A percentile compares a stretch with the other conserved stretches of the same genome.
These are phyloP conservation scores for Xylariaceae sp. DNA, from an alignment of 2,329 filamentous ascomycete genomes.

Conservation along the genomic window DNA sequence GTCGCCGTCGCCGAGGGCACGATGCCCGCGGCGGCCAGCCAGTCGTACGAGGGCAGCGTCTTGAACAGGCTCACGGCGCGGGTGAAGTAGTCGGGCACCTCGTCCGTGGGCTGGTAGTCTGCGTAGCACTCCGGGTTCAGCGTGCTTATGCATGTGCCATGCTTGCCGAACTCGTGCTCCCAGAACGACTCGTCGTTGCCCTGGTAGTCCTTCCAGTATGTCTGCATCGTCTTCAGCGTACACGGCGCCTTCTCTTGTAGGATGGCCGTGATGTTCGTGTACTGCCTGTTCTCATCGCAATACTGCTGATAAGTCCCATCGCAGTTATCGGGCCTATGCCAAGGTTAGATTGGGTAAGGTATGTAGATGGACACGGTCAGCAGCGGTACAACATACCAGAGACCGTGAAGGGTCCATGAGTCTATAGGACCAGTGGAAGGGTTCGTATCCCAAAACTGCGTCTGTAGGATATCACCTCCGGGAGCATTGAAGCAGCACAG, in stretches of 20 bases:
- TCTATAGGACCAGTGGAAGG: conserved; percentile 69
- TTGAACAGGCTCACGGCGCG: conserved; percentile 70
- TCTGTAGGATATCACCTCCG: conserved; percentile 72
- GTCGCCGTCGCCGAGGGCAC: conserved; percentile 59
- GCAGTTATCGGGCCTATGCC: conserved; percentile 62
- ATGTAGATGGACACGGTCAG: background rate
- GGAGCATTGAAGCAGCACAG: conserved; percentile 79
- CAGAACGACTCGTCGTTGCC: conserved; percentile 70
- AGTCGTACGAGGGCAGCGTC: conserved; percentile 66
- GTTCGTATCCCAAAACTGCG: conserved; percentile 78
- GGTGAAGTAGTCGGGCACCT: conserved; percentile 73
- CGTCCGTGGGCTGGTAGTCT: conserved; percentile 63
- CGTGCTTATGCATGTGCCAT: conserved; percentile 74
- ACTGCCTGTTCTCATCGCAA: conserved; percentile 66
- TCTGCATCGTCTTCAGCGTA: conserved; percentile 69
- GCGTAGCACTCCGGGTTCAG: conserved; percentile 70
- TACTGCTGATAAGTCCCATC: conserved; percentile 71
- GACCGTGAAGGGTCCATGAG: conserved; percentile 76
- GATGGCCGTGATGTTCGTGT: conserved; percentile 70
- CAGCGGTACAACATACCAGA: conserved; percentile 51
- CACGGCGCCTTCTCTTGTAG: conserved; percentile 51
- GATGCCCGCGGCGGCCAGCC: conserved; percentile 67
- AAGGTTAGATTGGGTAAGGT: background rate
- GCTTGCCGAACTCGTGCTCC: conserved; percentile 78
- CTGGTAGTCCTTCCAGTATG: conserved; percentile 73